Conservation (phyloP, 352 stramenopile species). For the Hyaloperonospora brassicae region DNA sequence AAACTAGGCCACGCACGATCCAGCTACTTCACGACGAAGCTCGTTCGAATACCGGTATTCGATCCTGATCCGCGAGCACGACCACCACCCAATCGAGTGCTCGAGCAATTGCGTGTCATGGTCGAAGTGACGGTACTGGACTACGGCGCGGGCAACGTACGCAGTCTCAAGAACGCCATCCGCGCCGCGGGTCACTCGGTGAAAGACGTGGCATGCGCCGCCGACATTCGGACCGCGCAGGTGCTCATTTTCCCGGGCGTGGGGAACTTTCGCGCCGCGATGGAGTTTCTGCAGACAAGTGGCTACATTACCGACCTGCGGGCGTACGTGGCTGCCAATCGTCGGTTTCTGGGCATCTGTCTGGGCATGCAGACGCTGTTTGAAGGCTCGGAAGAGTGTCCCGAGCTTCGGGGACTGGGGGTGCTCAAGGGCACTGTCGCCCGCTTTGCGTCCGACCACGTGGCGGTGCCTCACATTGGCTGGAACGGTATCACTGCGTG, state of each 20-base stretch:
- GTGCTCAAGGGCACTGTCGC: constrained; percentile 90
- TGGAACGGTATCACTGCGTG: constrained; percentile 94
- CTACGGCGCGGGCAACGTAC: constrained; percentile 98
- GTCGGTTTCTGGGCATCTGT: constrained; percentile 97
- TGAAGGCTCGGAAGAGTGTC: constrained; percentile 91
- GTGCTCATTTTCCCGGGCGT: constrained; percentile 84
- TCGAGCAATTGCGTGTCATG: constrained; percentile 29
- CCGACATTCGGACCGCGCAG: constrained; percentile 87
- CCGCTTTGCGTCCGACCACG: constrained; percentile 75
- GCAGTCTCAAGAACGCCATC: constrained; percentile 96
- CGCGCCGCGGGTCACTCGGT: constrained; percentile 81
- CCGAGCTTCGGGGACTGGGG: constrained; percentile 81
- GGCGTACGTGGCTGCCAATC: constrained; percentile 75
- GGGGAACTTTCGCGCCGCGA: constrained; percentile 80
- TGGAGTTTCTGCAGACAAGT: constrained; percentile 87
- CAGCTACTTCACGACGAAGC: not conserved
- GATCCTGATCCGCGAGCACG: not conserved
- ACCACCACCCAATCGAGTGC: too few species aligned
- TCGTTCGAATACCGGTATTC: not conserved
- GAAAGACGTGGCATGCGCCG: constrained; percentile 76
- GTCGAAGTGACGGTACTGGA: constrained; percentile 89
- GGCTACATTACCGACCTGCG: constrained; percentile 86
- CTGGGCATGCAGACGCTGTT: constrained; percentile 98
- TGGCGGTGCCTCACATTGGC: constrained; percentile 94
- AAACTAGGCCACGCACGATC: too few species aligned